A percentile compares a stretch with the other conserved stretches of the same genome.
Evolutionary conservation across 345 rosid genomes (phyloP).

Genomic region (Trapa incisa): DNA sequence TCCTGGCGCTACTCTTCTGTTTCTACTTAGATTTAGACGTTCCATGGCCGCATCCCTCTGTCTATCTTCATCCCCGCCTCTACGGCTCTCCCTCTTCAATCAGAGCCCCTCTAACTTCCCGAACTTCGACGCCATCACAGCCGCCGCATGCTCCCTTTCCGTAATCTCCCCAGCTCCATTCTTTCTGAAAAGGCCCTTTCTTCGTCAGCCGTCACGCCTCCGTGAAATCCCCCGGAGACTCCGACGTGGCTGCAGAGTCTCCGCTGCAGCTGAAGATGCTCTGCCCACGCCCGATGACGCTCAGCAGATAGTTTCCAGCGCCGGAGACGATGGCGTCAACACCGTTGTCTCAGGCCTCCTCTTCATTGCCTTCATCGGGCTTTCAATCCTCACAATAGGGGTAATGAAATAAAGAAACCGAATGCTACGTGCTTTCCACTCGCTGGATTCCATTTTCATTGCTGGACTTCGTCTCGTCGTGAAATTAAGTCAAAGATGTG

Average conservation of each 20-base stretch:
- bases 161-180: slow-evolving; percentile 10
- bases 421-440: no score
- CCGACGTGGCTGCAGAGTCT: slow-evolving; percentile 25
- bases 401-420: slow-evolving; percentile 17
- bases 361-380: slow-evolving; percentile 42
- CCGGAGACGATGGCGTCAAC: slow-evolving; percentile 33
- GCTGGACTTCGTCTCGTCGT: neutral
- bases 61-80: slow-evolving; percentile 7
- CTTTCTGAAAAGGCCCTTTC: slow-evolving; percentile 12
- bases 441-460: neutral
- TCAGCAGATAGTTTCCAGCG: slow-evolving; percentile 24
- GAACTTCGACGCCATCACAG: slow-evolving; percentile 4
- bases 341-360: slow-evolving; percentile 38
- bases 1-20: slow-evolving; percentile 1
- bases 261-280: slow-evolving; percentile 36
- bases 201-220: slow-evolving; percentile 2
- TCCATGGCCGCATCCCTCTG: slow-evolving; percentile 14
- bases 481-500: slow-evolving; percentile 1
- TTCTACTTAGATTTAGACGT: neutral
- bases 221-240: slow-evolving; percentile 9
- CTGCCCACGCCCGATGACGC: slow-evolving; percentile 23
- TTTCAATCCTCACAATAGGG: slow-evolving; percentile 66
- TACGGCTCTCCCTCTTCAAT: slow-evolving; percentile 16
- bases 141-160: slow-evolving; percentile 9
- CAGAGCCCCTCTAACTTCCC: slow-evolving; percentile 15